These are phyloP conservation scores for Arctium lappa DNA, from an alignment of 129 eudicot genomes.

Conservation along the genomic window DNA sequence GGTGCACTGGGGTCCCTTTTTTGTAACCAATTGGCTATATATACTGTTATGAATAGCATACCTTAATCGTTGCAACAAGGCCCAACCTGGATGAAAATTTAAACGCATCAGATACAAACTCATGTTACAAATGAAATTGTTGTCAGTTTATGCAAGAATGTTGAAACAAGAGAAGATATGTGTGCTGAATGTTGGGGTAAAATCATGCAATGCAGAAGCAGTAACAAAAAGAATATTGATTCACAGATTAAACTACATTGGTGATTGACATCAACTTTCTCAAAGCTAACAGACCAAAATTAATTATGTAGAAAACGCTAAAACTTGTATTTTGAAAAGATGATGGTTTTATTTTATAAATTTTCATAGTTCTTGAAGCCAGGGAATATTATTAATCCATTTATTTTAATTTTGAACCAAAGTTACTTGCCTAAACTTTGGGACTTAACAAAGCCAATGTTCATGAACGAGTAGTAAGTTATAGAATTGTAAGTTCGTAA, in stretches of 20 bases:
- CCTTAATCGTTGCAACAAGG: constrained; percentile 91
- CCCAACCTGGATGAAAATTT: constrained; percentile 58
- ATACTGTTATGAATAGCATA: constrained; percentile 24
- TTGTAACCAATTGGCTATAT: background rate
- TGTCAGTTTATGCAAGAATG: background rate
- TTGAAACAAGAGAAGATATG: background rate
- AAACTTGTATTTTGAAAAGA: background rate
- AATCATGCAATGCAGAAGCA: background rate
- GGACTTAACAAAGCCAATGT: background rate
- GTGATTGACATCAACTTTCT: background rate
- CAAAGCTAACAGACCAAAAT: background rate
- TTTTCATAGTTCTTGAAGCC: background rate
- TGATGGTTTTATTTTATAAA: background rate
- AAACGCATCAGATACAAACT: constrained; percentile 21
- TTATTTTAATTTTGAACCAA: background rate
- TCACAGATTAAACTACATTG: background rate
- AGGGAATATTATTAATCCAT: background rate
- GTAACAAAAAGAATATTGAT: background rate
- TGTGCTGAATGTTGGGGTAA: background rate
- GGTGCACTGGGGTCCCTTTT: background rate
- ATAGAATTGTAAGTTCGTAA: background rate
- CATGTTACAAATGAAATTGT: background rate
- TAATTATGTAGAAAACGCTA: background rate
- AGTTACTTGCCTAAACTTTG: background rate
- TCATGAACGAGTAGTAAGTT: background rate